phyloP scores from a whole-genome alignment of 805 yeast species.

The Suhomyces vadensis region DNA sequence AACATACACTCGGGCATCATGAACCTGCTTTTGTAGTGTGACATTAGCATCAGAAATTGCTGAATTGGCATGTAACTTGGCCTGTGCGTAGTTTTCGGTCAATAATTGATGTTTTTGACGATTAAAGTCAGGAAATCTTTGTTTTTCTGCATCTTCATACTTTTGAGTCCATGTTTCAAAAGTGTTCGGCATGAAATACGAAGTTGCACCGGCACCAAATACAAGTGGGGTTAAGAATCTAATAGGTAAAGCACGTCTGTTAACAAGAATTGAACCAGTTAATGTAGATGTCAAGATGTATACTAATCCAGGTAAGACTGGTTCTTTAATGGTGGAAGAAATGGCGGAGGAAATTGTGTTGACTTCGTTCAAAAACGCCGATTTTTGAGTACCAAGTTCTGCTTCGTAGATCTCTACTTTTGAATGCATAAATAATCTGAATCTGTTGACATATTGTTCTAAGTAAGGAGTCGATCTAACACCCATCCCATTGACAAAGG shows the following conservation, averaged over 20 bases:
- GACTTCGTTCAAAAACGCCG: conserved; percentile 49
- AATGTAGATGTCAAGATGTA: conserved; percentile 57
- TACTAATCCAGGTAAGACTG: conserved; percentile 55
- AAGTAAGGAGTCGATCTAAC: conserved; percentile 50
- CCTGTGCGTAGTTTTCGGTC: conserved; percentile 7
- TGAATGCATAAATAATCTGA: conserved; percentile 40
- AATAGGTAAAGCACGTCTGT: conserved; percentile 47
- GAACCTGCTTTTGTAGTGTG: conserved; percentile 23
- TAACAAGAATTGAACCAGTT: conserved; percentile 55
- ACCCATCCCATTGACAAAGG: conserved; percentile 54
- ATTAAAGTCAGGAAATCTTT: conserved; percentile 33
- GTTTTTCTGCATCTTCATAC: conserved; percentile 27
- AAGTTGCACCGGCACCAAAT: conserved; percentile 46
- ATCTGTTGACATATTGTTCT: conserved; percentile 42
- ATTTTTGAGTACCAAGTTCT: conserved; percentile 46
- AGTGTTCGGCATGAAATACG: conserved; percentile 55
- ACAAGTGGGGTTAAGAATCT: conserved; percentile 53
- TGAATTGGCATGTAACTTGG: conserved; percentile 12
- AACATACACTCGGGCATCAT: conserved; percentile 26
- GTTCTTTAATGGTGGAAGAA: conserved; percentile 45
- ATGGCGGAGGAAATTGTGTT: conserved; percentile 29
- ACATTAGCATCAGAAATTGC: conserved; percentile 14
- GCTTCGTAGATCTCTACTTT: conserved; percentile 40
- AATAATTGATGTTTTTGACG: conserved; percentile 25
- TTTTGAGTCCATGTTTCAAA: conserved; percentile 23